Evolutionary conservation across 768 basidiomycete genomes (phyloP).

Genomic region (Trametes meyenii): DNA sequence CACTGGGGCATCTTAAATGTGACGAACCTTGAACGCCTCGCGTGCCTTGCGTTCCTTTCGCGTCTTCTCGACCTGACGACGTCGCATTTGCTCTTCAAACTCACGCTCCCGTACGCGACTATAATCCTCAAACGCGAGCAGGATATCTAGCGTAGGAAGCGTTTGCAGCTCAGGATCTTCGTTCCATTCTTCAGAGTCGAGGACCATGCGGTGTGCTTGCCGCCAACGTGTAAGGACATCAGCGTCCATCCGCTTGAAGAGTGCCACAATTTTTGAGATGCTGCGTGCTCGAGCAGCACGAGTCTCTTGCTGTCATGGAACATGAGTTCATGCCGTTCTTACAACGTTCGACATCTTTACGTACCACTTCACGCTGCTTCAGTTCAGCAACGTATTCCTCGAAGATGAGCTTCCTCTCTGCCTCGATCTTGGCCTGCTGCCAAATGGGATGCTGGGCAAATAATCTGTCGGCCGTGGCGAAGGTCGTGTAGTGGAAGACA

Average conservation of each 20-base stretch:
- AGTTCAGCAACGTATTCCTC: conserved; percentile 90
- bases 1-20: background rate
- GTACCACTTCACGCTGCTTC: conserved; percentile 85
- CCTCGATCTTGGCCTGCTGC: conserved; percentile 83
- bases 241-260: conserved; percentile 87
- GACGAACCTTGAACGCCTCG: conserved; percentile 81
- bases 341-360: conserved; percentile 35
- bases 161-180: conserved; percentile 75
- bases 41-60: conserved; percentile 87
- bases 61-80: conserved; percentile 79
- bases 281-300: conserved; percentile 77
- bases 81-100: conserved; percentile 84
- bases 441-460: conserved; percentile 90
- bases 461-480: conserved; percentile 82
- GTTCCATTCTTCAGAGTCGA: conserved; percentile 79
- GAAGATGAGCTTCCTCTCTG: conserved; percentile 85
- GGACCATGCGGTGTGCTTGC: conserved; percentile 74
- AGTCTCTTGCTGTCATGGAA: conserved; percentile 66
- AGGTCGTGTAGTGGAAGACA: conserved; percentile 91
- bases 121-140: conserved; percentile 94
- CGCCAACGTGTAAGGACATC: conserved; percentile 96
- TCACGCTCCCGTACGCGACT: conserved; percentile 88
- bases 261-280: conserved; percentile 76
- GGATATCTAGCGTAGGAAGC: conserved; percentile 88
- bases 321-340: background rate